Base-by-base conservation (phyloP, 306 rosid genomes). In the Vigna radiata region DNA sequence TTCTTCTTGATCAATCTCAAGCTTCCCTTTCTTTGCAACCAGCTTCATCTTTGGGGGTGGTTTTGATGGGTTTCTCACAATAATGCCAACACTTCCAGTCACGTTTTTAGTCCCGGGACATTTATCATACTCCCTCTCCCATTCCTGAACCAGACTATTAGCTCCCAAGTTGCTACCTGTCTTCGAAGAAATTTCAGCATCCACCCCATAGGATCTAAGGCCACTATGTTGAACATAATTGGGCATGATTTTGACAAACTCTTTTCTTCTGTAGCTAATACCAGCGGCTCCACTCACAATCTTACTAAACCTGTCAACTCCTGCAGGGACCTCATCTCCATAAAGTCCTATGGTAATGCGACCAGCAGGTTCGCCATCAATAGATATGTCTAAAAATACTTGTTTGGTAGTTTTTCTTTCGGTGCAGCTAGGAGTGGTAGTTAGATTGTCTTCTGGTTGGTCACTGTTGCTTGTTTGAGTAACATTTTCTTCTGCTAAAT, bases 231-330 rank as follows among this genome's bases (percentile, higher is more conserved):
- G 96, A 13, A 95, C 83, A 5, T 92, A 90, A 67, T 76, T 86
- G 0, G 97, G 90, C 86, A 88, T 81, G 83, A 95, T 89, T 81
- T 89, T 92, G 31, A 87, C 81, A 15, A 95, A 92, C 85, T 90
- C 96, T 84, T 95, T 92, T 77, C 94, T 95, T 79, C 97, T 86
- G 79, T 95, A 92, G 87, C 95, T 92, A 56, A 91, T 71, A 47
- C 99, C 97, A 37, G 96, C 95, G 27, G 91, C 90, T 50, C 97
- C 99, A 67, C 93, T 95, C 0, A 83, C 94, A 82, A 95, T 89
- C 72, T 72, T 88, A 12, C 84, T 77, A 33, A 95, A 85, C 79
- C 97, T 89, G 10, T 87, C 86, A 31, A 82, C 96, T 50, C 97
- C 97, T 31, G 75, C 55, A 0, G 96, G 92, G 25, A 76, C 81